Percentiles rank a stretch among this genome's conserved stretches.
Conservation (phyloP, 768 basidiomycete genomes). For the Lentinula sp. region DNA sequence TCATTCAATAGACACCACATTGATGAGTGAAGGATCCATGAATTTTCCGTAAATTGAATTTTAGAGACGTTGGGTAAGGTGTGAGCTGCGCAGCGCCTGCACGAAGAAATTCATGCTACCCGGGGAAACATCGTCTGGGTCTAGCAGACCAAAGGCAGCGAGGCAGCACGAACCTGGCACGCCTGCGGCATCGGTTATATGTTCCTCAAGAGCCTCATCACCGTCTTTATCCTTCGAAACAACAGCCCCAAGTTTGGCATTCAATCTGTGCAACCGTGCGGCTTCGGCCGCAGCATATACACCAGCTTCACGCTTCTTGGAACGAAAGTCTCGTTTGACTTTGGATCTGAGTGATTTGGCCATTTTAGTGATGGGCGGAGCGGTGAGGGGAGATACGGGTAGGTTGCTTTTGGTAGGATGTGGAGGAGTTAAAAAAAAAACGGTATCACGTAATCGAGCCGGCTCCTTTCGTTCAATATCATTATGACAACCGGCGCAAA, state of each 20-base stretch:
- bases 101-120: constrained; percentile 34
- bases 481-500: too few species aligned
- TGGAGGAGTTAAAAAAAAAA: background rate
- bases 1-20: constrained; percentile 14
- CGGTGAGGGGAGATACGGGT: constrained; percentile 15
- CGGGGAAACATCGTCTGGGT: constrained; percentile 50
- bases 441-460: background rate
- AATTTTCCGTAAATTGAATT: background rate
- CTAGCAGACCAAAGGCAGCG: constrained; percentile 49
- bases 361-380: constrained; percentile 33
- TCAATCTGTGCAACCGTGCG: constrained; percentile 68
- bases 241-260: constrained; percentile 52
- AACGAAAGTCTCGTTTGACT: constrained; percentile 70
- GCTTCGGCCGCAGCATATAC: constrained; percentile 76
- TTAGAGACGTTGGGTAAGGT: constrained; percentile 8
- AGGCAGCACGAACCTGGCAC: constrained; percentile 67
- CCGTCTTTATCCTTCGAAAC: constrained; percentile 34
- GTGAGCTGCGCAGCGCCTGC: constrained; percentile 15
- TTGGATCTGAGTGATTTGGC: constrained; percentile 84
- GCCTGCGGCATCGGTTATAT: constrained; percentile 25
- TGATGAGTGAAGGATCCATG: constrained; percentile 17
- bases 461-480: background rate
- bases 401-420: background rate
- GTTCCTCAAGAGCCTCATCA: constrained; percentile 26
- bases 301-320: constrained; percentile 69